A percentile compares a stretch with the other conserved stretches of the same genome.
Conservation (phyloP, 2,329 filamentous ascomycete genomes). For the Phaeosphaeria sp. region DNA sequence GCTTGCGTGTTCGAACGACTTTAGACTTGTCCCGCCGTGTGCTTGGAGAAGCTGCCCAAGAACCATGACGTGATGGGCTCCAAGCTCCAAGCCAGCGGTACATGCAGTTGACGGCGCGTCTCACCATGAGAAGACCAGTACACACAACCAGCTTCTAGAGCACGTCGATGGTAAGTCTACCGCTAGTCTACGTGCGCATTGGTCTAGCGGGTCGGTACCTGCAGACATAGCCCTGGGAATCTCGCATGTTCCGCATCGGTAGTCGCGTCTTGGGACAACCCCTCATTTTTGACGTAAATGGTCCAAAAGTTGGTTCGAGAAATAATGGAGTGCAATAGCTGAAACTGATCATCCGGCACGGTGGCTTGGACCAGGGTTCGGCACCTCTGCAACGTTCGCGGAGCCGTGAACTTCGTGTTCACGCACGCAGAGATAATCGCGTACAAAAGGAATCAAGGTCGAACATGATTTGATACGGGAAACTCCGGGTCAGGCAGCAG, state of each 20-base stretch:
- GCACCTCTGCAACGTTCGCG: too few relatives aligned
- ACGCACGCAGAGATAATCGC: too few relatives aligned
- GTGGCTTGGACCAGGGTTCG: too few relatives aligned
- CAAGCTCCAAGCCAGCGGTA: too few relatives aligned
- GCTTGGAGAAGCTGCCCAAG: neutral
- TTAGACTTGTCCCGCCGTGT: neutral
- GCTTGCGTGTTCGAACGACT: neutral
- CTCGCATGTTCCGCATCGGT: neutral
- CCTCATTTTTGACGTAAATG: neutral
- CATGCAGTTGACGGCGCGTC: neutral
- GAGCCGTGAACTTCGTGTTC: too few relatives aligned
- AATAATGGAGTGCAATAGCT: too few relatives aligned
- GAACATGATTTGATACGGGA: too few relatives aligned
- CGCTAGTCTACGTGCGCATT: neutral
- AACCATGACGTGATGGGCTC: too few relatives aligned
- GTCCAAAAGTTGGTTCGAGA: neutral
- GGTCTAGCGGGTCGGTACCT: neutral
- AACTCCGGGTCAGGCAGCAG: too few relatives aligned
- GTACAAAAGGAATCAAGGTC: too few relatives aligned
- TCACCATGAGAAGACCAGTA: neutral
- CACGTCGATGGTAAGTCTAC: neutral
- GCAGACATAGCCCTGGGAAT: neutral
- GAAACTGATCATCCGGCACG: too few relatives aligned
- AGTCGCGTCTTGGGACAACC: neutral
- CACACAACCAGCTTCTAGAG: neutral